Conservation (phyloP, 768 basidiomycete genomes). For the Hericium alpestre region DNA sequence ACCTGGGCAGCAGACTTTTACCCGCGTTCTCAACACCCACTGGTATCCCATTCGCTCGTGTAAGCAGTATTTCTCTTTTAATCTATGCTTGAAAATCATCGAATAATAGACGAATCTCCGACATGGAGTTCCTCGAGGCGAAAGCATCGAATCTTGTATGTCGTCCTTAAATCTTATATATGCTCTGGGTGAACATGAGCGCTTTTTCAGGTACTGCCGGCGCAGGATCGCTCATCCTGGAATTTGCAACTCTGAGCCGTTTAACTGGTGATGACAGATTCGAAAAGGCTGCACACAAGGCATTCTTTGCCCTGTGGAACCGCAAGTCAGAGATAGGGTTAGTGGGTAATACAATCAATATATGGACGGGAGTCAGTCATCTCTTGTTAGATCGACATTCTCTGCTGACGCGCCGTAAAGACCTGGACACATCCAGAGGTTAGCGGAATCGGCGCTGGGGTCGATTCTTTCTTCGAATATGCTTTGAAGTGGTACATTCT, state of each 20-base stretch:
- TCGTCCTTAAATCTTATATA: conserved; percentile 7
- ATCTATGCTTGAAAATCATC: conserved; percentile 1
- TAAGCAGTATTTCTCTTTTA: conserved; percentile 22
- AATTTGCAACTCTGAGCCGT: conserved; percentile 88
- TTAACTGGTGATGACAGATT: conserved; percentile 85
- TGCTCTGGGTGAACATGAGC: background rate
- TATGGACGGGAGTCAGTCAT: conserved; percentile 60
- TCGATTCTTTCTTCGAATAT: conserved; percentile 95
- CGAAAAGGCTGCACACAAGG: conserved; percentile 80
- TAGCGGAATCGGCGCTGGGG: conserved; percentile 83
- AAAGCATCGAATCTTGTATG: conserved; percentile 80
- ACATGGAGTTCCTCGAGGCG: conserved; percentile 64
- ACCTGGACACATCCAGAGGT: conserved; percentile 69
- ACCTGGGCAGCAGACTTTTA: conserved; percentile 76
- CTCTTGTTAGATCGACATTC: background rate
- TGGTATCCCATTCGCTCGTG: conserved; percentile 86
- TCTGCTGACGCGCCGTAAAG: conserved; percentile 24
- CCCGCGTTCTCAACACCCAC: conserved; percentile 91
- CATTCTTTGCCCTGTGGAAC: conserved; percentile 93
- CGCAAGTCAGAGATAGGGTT: conserved; percentile 74
- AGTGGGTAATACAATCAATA: conserved; percentile 82
- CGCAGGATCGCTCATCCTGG: conserved; percentile 85
- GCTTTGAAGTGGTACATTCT: conserved; percentile 87
- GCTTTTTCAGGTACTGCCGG: conserved; percentile 67
- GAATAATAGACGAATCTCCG: conserved; percentile 64